Evolutionary conservation across 1,284 basidiomycete species (phyloP).

Genomic region (Boletus semigastroideus): DNA sequence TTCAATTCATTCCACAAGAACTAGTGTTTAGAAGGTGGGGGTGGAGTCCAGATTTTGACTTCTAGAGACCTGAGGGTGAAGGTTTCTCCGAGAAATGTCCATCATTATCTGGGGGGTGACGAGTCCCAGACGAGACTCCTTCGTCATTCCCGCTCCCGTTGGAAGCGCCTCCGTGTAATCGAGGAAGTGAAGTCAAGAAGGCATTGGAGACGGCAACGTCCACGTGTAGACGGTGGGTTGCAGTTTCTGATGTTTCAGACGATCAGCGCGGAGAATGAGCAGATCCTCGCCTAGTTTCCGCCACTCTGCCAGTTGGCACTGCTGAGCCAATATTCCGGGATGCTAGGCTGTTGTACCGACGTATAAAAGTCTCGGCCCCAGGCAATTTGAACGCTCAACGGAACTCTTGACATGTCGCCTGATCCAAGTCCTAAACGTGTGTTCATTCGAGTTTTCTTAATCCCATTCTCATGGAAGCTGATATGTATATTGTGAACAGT

Average conservation of each 20-base stretch:
- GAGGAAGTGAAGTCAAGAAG: neutral
- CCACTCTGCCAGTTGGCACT: neutral
- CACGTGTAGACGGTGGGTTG: neutral
- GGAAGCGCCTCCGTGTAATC: neutral
- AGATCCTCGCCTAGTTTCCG: neutral
- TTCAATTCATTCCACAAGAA: neutral
- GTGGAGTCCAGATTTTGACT: no score
- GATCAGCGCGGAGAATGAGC: neutral
- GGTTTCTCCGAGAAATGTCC: neutral
- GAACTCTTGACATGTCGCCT: neutral
- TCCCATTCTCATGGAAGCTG: neutral
- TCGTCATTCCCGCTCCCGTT: neutral
- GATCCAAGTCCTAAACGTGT: neutral
- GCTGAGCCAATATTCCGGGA: no score
- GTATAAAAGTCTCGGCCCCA: neutral
- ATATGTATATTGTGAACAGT: neutral
- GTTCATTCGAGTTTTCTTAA: neutral
- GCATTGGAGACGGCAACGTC: no score
- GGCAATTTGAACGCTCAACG: neutral
- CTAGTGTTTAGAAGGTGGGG: neutral
- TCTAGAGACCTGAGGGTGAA: neutral
- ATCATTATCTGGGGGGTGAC: neutral
- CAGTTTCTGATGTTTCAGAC: neutral
- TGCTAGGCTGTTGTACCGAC: neutral
- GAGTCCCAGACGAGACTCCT: neutral